Evolutionary conservation across 1,139 yeast genomes (phyloP), one percentile per base, ranked within the genome.

Genomic region (Suhomyces panamericanus): DNA sequence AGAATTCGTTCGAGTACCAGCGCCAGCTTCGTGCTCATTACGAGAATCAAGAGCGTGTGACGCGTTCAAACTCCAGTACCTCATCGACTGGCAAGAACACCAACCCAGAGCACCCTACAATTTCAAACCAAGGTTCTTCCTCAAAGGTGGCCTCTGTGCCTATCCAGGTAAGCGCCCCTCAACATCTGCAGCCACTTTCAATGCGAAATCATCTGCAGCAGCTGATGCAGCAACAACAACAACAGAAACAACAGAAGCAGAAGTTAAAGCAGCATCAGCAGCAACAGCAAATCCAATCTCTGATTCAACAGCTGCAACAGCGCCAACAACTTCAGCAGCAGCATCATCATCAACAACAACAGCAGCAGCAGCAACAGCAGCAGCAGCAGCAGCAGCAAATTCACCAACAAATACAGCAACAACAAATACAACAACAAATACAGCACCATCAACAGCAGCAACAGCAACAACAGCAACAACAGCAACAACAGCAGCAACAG

Each of bases 21-120:
- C 67, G 61, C 16, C 67, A 60, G 42, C 55, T 63, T 37, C 48
- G 68, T 33, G 60, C 58, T 16, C 66, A 60, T 16, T 65, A 61
- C 40, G 60, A 62, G 37, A 63, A 64, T 37, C 66, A 62, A 39
- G 54, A 59, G 37, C 45, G 55, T 32, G 38, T 45, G 17, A 51
- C 57, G n/a, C 41, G 56, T 3, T 49, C 55, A 9, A 47, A 47
- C 31, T 41, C 56, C 30, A 49, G 55, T 32, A 42, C 28, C 27
- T 35, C 16, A 12, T 20, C 42, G 12, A 42, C 34, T 32, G 37
- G 41, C 6, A 46, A 44, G 9, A 36, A 34, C 17, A 29, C 39
- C 26, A 27, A 26, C 6, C 12, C 16, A 17, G 16, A 28, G 12
- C 46, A 42, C 22, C 47, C 47, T 3, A 46, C 49, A 12, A 34